Evolutionary conservation across 768 basidiomycete species (phyloP).

Genomic region (Tricholoma furcatifolium): DNA sequence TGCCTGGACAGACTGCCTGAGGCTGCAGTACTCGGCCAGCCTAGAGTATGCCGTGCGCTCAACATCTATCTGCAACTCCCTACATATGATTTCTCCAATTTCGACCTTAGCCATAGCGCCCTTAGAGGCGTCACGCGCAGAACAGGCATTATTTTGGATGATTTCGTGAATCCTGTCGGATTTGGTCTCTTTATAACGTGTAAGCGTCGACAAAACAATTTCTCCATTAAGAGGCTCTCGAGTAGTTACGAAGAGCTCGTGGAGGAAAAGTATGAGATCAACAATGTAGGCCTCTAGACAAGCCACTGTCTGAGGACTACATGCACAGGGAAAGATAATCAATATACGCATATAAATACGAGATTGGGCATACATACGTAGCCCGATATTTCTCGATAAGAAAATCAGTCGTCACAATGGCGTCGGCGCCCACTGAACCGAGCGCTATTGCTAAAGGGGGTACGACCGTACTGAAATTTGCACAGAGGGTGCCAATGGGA

Average conservation of each 20-base stretch:
- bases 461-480: constrained; percentile 3
- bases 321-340: neutral
- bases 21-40: too few relatives aligned
- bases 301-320: constrained; percentile 3
- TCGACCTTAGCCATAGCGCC: neutral
- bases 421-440: constrained; percentile 1
- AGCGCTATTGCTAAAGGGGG: constrained; percentile 11
- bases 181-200: neutral
- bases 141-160: neutral
- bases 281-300: too few relatives aligned
- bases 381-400: neutral
- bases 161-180: neutral
- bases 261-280: too few relatives aligned
- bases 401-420: neutral
- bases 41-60: too few relatives aligned
- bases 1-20: too few relatives aligned
- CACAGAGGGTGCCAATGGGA: neutral
- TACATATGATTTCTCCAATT: neutral
- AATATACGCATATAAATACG: neutral
- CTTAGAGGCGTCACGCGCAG: neutral
- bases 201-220: neutral
- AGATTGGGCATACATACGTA: neutral
- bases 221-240: neutral
- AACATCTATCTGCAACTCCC: too few relatives aligned
- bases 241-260: constrained; percentile 12